Conservation (phyloP, 306 rosid species). For the Dalbergia cultrata region DNA sequence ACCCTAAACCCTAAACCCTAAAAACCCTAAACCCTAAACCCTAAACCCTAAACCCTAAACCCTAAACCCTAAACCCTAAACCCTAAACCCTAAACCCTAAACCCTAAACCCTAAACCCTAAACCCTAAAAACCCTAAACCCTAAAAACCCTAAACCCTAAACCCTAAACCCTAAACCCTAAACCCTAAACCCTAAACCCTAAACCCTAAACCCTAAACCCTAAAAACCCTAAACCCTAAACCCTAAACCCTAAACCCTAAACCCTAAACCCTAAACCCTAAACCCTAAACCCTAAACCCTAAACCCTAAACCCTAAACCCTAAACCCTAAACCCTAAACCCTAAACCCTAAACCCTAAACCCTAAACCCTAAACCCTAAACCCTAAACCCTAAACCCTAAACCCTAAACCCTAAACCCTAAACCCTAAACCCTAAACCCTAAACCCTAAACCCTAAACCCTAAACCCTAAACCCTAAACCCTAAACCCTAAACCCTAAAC, state of each 20-base stretch:
- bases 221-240: constrained; percentile 3
- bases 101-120: constrained; percentile 35
- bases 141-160: constrained; percentile 12
- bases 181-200: constrained; percentile 27
- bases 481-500: too few species aligned
- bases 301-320: too few species aligned
- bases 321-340: constrained; percentile 35
- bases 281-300: constrained; percentile 11
- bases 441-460: constrained; percentile 16
- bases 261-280: constrained; percentile 30
- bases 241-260: constrained; percentile 27
- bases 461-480: constrained; percentile 39
- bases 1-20: constrained; percentile 20
- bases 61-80: constrained; percentile 42
- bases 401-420: constrained; percentile 32
- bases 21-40: constrained; percentile 43
- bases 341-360: constrained; percentile 27
- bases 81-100: constrained; percentile 41
- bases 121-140: constrained; percentile 39
- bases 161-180: constrained; percentile 4
- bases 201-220: constrained; percentile 20
- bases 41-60: constrained; percentile 37
- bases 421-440: constrained; percentile 24
- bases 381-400: constrained; percentile 19
- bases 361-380: constrained; percentile 31